Base-by-base conservation (phyloP, 768 basidiomycete genomes). In the Psilocybe tampanensis region DNA sequence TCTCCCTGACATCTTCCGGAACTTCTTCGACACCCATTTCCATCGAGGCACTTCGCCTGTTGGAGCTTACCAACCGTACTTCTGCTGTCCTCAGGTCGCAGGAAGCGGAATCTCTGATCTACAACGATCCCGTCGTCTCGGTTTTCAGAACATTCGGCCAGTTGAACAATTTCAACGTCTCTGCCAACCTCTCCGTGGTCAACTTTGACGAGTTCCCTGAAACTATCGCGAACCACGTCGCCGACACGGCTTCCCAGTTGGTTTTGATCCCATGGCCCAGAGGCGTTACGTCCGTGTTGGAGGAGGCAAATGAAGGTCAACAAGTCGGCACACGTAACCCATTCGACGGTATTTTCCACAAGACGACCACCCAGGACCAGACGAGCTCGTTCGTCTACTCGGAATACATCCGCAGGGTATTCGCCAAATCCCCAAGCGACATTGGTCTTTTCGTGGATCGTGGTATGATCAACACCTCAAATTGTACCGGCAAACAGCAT, bases 391-490 rank as follows among this genome's bases (percentile, higher is more conserved):
- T 82, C 23, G 73, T 86, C 2, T 89, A 93, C 64, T 89, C 95
- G 1, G 88, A 94, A 51, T 94, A 92, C 69, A 83, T 98, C 44
- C 86, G 97, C 39, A 82, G 82, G 32, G 85, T 97, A 2, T 98
- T 96, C 67, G 71, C 83, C 33, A 83, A 82, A 33, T 82, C 87
- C 15, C 81, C 84, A 2, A 77, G 80, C 9, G 92, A 98, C 63
- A 90, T 95, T 33, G 93, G 88, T 4, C 72, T 98, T 33, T 95
- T 92, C 69, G 81, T 97, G 56, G 96, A 98, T 69, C 78, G 88
- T 22, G 88, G 88, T 1, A 70, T 80, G 19, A 66, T 64, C 23
- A 54, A 63, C 7, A 64, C 70, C 15, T 64, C 69, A 44, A 60
- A 68, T 1, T 63, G 68, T 4, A 45, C 44, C 26, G 67, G 47